These are phyloP conservation scores for Pythium scleroteichum DNA, from an alignment of 352 stramenopile genomes.

Conservation along the genomic window DNA sequence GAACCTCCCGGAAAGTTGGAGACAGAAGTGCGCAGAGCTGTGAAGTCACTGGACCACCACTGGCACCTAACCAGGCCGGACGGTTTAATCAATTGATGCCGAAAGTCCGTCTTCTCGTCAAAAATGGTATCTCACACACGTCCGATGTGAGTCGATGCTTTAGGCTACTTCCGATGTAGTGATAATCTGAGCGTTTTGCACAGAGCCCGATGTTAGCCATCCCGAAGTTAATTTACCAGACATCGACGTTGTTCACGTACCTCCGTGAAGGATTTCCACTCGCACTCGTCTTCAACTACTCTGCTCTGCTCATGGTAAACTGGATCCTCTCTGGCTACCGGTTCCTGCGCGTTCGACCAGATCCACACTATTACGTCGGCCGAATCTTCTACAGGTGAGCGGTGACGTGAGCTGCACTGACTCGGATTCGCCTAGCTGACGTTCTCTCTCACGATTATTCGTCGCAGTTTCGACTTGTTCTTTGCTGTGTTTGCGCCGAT, in stretches of 20 bases:
- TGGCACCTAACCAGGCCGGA: too few species aligned
- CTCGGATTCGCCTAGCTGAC: not conserved
- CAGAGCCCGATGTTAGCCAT: conserved; percentile 44
- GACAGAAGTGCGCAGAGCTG: too few species aligned
- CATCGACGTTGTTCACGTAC: conserved; percentile 42
- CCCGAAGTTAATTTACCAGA: conserved; percentile 54
- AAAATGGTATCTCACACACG: too few species aligned
- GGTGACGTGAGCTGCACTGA: too few species aligned
- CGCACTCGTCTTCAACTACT: conserved; percentile 42
- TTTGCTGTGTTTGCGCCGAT: conserved; percentile 62
- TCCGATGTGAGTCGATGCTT: not conserved
- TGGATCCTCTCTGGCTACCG: conserved; percentile 55
- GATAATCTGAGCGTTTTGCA: not conserved
- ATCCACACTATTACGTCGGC: conserved; percentile 8
- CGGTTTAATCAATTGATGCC: too few species aligned
- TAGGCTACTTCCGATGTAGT: too few species aligned
- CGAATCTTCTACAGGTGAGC: conserved; percentile 23
- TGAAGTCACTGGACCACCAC: too few species aligned
- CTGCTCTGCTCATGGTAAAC: conserved; percentile 37
- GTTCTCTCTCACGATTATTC: conserved; percentile 19
- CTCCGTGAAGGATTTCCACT: conserved; percentile 45
- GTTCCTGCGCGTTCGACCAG: conserved; percentile 16
- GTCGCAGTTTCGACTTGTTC: conserved; percentile 55
- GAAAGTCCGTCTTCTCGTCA: too few species aligned
- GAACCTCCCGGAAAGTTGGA: too few species aligned